Evolutionary conservation across 192 early-diverging fungal genomes (phyloP), one percentile per base, ranked within the genome.

Genomic region (Coemansia sp.): DNA sequence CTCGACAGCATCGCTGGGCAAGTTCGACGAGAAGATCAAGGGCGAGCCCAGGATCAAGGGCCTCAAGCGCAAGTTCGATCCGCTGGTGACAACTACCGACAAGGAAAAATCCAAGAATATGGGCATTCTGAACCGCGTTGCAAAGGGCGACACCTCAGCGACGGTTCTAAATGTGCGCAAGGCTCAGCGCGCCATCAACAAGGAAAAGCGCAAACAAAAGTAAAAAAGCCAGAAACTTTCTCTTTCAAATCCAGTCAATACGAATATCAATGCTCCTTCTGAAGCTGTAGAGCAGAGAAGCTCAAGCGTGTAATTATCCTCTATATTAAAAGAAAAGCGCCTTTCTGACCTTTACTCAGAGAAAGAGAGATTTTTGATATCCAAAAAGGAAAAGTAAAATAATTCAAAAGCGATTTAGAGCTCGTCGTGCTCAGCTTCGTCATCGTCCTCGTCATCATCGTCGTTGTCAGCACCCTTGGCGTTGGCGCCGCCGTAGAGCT

Each of bases 1-100:
- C 21, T 82, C 93, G 29, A 99, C 97, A 3, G 97, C 97, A 8
- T 92, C 89, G 62, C 66, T 93, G 73, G 97, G 97, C 67, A 90
- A 90, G 70, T 99, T 99, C 74, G 95, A 99, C 76, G 81, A 85
- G 51, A 79, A 83, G 37, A 79, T 95, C 21, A 74, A 88, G 67
- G 90, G 90, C 26, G 96, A 98, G 72, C 86, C 88, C 51, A 89
- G 92, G 75, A 71, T 91, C 71, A 98, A 94, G 85, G 90, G 89
- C 46, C 67, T 89, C 33, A 89, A 88, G 72, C 84, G 89, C 53
- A 86, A 90, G 84, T 90, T 88, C 63, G 84, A 84, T 34, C 79
- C 89, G 51, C 87, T 72, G n/a, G 80, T 88, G 39, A 77, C 64
- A n/a, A 86, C 86, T 70, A 56, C 78, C 7, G 87, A 85, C 55